A percentile compares a stretch with the other conserved stretches of the same genome.
phyloP scores from a whole-genome alignment of 1,284 basidiomycete species.

The Ustilago xerochloae region DNA sequence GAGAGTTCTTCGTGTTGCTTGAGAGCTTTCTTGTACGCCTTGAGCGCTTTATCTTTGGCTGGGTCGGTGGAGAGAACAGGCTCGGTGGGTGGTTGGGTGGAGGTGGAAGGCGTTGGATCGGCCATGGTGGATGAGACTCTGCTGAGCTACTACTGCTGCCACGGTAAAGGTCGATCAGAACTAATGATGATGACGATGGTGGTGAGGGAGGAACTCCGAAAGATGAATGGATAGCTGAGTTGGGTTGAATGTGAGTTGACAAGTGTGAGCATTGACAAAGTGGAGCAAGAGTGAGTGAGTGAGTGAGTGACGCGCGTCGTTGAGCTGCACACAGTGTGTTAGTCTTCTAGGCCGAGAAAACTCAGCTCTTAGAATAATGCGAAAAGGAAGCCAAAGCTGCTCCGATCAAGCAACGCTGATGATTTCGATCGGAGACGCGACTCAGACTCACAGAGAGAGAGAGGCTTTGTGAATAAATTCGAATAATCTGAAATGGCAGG shows the following conservation, averaged over 20 bases:
- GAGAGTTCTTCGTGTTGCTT: slow-evolving; percentile 71
- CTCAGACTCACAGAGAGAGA: not conserved
- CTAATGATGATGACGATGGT: slow-evolving; percentile 8
- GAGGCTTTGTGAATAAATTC: slow-evolving; percentile 3
- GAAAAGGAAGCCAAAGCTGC: no score
- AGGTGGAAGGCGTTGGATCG: slow-evolving; percentile 46
- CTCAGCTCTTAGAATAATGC: no score
- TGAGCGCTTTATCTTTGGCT: slow-evolving; percentile 64
- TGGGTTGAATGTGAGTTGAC: not conserved
- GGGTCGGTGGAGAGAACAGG: slow-evolving; percentile 45
- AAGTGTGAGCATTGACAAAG: slow-evolving; percentile 4
- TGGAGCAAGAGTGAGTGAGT: slow-evolving; percentile 16
- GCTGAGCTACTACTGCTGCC: not conserved
- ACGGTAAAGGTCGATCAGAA: not conserved
- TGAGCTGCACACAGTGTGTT: not conserved
- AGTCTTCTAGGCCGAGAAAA: slow-evolving; percentile 27
- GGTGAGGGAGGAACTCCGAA: no score
- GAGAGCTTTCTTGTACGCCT: slow-evolving; percentile 61
- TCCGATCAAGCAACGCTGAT: not conserved
- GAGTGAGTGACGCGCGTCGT: slow-evolving; percentile 39
- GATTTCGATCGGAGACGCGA: slow-evolving; percentile 6
- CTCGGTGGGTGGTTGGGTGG: slow-evolving; percentile 42
- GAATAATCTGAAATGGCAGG: not conserved
- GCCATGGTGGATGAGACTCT: slow-evolving; percentile 28
- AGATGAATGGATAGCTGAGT: slow-evolving; percentile 1